Evolutionary conservation across 1,284 basidiomycete species (phyloP), one percentile per base, ranked within the genome.

Genomic region (Neolentinus lepideus): DNA sequence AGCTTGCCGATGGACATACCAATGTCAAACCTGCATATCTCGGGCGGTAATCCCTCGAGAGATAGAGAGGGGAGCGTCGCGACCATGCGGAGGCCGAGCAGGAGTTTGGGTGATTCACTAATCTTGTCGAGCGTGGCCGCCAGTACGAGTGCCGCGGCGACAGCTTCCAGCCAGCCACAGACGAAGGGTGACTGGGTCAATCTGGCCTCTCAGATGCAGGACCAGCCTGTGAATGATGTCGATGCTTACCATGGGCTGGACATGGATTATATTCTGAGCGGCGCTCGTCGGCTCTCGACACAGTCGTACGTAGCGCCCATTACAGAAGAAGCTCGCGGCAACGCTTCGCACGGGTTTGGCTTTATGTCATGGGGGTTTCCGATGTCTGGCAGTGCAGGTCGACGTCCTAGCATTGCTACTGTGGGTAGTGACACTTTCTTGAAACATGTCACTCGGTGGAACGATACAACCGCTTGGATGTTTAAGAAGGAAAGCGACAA

Each of bases 401-500:
- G 77, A 33, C 67, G 78, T 22, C 74, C 77, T 29, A 84, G 82
- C 59, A 76, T 77, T 1, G 70, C 75, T 6, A 80, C 79, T 1
- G 72, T 75, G 4, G 72, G 75, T 38, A 82, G 82, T 38, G 85
- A 88, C 63, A 71, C 83, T 9, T 89, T 89, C 62, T 72, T 73
- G 48, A 74, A 72, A 54, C 79, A 77, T 35, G 63, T 85, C 19
- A 68, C 72, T 63, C 68, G 33, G 67, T 77, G 53, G 69, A 74
- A 43, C 38, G 38, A 43, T 21, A 43, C 38, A 48, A 68, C 70
- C 36, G 75, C 78, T 55, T 90, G 87, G 88, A 78, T 74, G n/a
- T 88, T 88, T 66, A 72, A 68, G 56, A 76, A 74, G 58, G 84
- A 86, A 65, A 77, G 68, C 24, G 76, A 71, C 14, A 80, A 81